A percentile compares a stretch with the other conserved stretches of the same genome.
phyloP scores from a whole-genome alignment of 2,329 filamentous ascomycete species.

The Calonectria hongkongensis region DNA sequence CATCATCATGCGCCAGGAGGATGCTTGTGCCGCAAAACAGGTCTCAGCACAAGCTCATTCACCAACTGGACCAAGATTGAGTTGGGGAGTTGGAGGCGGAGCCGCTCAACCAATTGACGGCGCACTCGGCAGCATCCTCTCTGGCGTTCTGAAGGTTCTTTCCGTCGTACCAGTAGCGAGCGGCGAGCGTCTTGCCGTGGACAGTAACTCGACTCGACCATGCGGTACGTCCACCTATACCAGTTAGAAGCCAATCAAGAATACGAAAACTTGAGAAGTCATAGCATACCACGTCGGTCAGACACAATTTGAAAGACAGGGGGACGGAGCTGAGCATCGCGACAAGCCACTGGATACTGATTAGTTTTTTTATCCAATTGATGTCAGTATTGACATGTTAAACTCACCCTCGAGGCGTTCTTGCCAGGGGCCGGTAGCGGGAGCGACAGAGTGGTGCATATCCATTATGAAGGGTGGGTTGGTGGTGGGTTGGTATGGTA shows the following conservation, averaged over 20 bases:
- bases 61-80: constrained; percentile 51
- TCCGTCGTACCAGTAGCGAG: constrained; percentile 94
- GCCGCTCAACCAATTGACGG: constrained; percentile 74
- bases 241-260: constrained; percentile 22
- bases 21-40: background rate
- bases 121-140: constrained; percentile 93
- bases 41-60: constrained; percentile 13
- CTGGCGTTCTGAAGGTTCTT: constrained; percentile 90
- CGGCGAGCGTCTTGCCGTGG: constrained; percentile 77
- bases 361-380: constrained; percentile 32
- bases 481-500: background rate
- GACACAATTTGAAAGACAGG: constrained; percentile 83
- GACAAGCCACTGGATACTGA: constrained; percentile 72
- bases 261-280: background rate
- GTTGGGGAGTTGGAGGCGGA: constrained; percentile 56
- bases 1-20: constrained; percentile 3
- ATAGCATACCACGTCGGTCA: constrained; percentile 80
- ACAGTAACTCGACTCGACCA: constrained; percentile 91
- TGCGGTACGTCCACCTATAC: constrained; percentile 87
- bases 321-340: constrained; percentile 68
- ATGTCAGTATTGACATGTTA: constrained; percentile 4
- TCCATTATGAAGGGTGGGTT: constrained; percentile 47
- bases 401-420: constrained; percentile 73
- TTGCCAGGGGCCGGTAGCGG: constrained; percentile 68
- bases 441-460: constrained; percentile 43